phyloP scores from a whole-genome alignment of 2,329 filamentous ascomycete genomes.

The Colletotrichum horii region DNA sequence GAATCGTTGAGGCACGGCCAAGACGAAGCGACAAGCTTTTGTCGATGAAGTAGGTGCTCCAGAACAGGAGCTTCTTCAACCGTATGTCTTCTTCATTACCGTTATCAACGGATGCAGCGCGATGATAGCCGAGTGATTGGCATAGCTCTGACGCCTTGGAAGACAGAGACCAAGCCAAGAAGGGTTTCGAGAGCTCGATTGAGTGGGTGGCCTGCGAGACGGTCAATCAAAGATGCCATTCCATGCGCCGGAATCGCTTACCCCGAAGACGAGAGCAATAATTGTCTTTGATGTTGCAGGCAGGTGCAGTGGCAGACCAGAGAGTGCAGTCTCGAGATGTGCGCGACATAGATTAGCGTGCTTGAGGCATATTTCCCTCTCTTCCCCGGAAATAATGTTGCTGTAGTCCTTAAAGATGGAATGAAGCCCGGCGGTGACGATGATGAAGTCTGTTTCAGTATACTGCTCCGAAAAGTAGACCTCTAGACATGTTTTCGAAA shows the following conservation, averaged over 20 bases:
- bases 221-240: background rate
- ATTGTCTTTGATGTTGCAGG: constrained; percentile 31
- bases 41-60: constrained; percentile 62
- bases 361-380: constrained; percentile 25
- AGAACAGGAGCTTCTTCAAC: constrained; percentile 52
- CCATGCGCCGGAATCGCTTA: background rate
- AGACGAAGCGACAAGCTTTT: constrained; percentile 61
- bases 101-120: constrained; percentile 25
- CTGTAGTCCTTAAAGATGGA: constrained; percentile 14
- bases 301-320: constrained; percentile 35
- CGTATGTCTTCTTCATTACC: constrained; percentile 27
- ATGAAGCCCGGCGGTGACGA: constrained; percentile 33
- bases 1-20: constrained; percentile 57
- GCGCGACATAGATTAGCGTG: constrained; percentile 28
- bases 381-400: background rate
- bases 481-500: constrained; percentile 35
- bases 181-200: constrained; percentile 37
- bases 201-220: constrained; percentile 29
- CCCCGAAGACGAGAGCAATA: constrained; percentile 25
- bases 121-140: constrained; percentile 35
- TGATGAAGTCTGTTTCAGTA: constrained; percentile 36
- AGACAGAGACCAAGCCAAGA: constrained; percentile 32
- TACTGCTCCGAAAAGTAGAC: constrained; percentile 38
- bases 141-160: constrained; percentile 36
- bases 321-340: constrained; percentile 35